phyloP scores from a whole-genome alignment of 2,329 filamentous ascomycete genomes.

The Cryphonectria naterciae region DNA sequence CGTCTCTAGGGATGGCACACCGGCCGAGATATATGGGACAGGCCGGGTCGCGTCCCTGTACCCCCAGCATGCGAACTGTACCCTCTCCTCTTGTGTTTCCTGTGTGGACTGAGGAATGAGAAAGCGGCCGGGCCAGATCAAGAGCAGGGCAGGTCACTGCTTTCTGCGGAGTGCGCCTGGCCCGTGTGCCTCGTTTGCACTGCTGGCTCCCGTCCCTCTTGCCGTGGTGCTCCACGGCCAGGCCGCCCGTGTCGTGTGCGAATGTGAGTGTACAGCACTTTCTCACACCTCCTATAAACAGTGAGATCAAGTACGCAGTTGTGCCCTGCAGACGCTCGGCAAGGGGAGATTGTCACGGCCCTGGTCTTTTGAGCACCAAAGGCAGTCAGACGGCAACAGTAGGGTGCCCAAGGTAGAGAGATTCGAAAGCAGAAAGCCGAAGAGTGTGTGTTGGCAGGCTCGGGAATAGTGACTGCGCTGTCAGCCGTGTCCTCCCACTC shows the following conservation, averaged over 20 bases:
- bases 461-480: slow-evolving; percentile 13
- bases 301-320: not conserved
- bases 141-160: slow-evolving; percentile 17
- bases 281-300: not conserved
- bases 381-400: not conserved
- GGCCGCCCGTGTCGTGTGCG: slow-evolving; percentile 13
- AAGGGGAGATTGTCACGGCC: not conserved
- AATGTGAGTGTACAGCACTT: slow-evolving; percentile 3
- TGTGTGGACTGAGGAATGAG: not conserved
- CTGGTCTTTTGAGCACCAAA: not conserved
- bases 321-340: slow-evolving; percentile 4
- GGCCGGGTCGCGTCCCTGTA: not conserved
- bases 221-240: slow-evolving; percentile 9
- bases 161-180: slow-evolving; percentile 12
- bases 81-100: slow-evolving; percentile 2
- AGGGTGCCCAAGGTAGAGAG: no score
- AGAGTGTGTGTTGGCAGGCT: slow-evolving; percentile 7
- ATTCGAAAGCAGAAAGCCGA: slow-evolving; percentile 3
- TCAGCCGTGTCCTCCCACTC: slow-evolving; percentile 20
- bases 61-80: not conserved
- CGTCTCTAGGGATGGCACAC: slow-evolving; percentile 8
- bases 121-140: not conserved
- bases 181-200: slow-evolving; percentile 18
- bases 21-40: slow-evolving; percentile 15
- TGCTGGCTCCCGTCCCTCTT: slow-evolving; percentile 18